phyloP scores from a whole-genome alignment of 352 stramenopile genomes.

The Phytophthora melonis region DNA sequence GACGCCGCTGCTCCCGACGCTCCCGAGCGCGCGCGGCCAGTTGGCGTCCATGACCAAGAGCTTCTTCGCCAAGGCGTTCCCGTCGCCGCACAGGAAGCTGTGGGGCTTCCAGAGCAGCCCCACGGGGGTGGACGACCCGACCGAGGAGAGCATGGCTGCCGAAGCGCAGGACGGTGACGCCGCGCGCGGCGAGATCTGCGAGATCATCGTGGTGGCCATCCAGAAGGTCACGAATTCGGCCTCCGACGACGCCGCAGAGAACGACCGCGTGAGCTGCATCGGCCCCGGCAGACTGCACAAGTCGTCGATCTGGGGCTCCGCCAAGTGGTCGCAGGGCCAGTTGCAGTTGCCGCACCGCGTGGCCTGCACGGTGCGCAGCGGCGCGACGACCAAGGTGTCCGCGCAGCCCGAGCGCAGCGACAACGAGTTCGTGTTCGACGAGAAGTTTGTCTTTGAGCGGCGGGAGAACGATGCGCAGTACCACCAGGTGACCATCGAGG shows the following conservation, averaged over 20 bases:
- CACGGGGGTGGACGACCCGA: slow-evolving; percentile 37
- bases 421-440: slow-evolving; percentile 45
- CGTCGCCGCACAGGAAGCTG: slow-evolving; percentile 33
- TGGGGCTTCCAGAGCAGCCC: slow-evolving; percentile 42
- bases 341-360: slow-evolving; percentile 35
- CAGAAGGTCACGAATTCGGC: slow-evolving; percentile 35
- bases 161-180: slow-evolving; percentile 7
- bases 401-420: slow-evolving; percentile 28
- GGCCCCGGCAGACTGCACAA: slow-evolving; percentile 11
- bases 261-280: slow-evolving; percentile 14
- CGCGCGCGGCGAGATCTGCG: slow-evolving; percentile 40
- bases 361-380: slow-evolving; percentile 41
- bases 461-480: slow-evolving; percentile 41
- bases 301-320: slow-evolving; percentile 34
- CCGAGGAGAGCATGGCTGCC: slow-evolving; percentile 20
- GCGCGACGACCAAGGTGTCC: slow-evolving; percentile 38
- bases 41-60: slow-evolving; percentile 44
- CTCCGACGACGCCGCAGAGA: slow-evolving; percentile 3
- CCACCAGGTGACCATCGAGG: slow-evolving; percentile 47
- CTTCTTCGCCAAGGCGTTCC: slow-evolving; percentile 49
- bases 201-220: slow-evolving; percentile 55
- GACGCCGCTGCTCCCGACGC: slow-evolving; percentile 38
- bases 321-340: slow-evolving; percentile 28
- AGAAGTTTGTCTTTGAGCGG: slow-evolving; percentile 57
- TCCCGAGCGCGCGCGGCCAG: slow-evolving; percentile 26